Base-by-base conservation (phyloP, 1,284 basidiomycete genomes). In the Agaricales sp. region DNA sequence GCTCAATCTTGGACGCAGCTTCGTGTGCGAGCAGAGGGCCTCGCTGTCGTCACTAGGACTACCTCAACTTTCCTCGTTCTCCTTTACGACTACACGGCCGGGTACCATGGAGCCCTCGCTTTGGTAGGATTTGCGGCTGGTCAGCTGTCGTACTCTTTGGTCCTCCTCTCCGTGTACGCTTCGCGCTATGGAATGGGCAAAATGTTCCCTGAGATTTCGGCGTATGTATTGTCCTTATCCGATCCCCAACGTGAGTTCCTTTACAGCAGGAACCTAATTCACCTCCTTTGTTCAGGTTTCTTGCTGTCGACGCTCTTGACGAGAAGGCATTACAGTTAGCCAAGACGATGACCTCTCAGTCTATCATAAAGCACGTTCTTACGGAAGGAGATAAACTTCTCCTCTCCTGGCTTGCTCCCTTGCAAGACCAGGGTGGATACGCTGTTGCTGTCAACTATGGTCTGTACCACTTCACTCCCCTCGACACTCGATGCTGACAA, bases 301-400 rank as follows among this genome's bases (percentile, higher is more conserved):
- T 35, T 13, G 19, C 43, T 22, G 21, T 11, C 4, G 43, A 14
- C 25, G 11, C 21, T 20, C 4, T 43, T 11, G n/a, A 25, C 22
- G 11, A n/a, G 20, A 19, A 11, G 41, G 18, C 8, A 8, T 43
- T 43, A 11, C 8, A 43, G 41, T 8, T 43, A 8, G 41, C 20
- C 11, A 43, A n/a, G 49, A 89, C 85, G 0, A 90, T 98, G 77
- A 90, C 87, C 3, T 74, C 70, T 3, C 93, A 97, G 63, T 90
- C 87, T 1, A 57, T 96, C 2, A 73, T 98, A 57, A 99, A 99
- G 63, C 94, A 99, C 61, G 75, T 95, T 54, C 70, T 99, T 23
- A 98, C 94, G 0, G 96, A 99, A 62, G 92, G 90, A 8, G 96
- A 99, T 65, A 92, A 96, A 58, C 70, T 99, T 45, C 77, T 94